phyloP scores from a whole-genome alignment of 208 protist genomes.

The Wallacemonas sp. region DNA sequence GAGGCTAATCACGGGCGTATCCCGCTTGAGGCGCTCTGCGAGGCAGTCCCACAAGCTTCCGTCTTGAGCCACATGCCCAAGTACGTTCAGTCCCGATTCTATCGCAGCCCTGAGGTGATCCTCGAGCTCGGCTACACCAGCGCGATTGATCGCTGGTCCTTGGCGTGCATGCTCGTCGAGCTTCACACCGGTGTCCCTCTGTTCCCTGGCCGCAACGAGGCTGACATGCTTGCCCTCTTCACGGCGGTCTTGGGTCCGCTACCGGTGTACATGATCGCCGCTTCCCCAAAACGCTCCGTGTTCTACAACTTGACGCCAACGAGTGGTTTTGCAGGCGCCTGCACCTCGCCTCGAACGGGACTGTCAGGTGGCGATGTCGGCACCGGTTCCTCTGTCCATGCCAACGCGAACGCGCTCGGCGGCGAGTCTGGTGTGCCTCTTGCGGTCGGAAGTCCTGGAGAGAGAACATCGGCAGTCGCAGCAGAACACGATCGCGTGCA shows the following conservation, averaged over 20 bases:
- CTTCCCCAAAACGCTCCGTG: slow-evolving; percentile 57
- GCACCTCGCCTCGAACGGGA: not conserved
- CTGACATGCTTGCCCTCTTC: slow-evolving; percentile 95
- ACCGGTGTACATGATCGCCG: slow-evolving; percentile 75
- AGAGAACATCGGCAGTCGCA: not conserved
- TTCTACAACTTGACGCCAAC: slow-evolving; percentile 31
- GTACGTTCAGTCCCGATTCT: slow-evolving; percentile 98
- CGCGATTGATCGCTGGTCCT: slow-evolving; percentile 98
- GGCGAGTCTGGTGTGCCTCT: no score
- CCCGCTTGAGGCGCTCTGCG: not conserved
- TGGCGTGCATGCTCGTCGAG: slow-evolving; percentile 99
- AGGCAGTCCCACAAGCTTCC: slow-evolving; percentile 12
- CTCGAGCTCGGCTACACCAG: slow-evolving; percentile 94
- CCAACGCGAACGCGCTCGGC: no score
- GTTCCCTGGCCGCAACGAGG: slow-evolving; percentile 95
- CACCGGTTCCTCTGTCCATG: not conserved
- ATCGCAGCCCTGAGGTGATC: slow-evolving; percentile 97
- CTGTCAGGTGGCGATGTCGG: not conserved
- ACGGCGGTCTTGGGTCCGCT: slow-evolving; percentile 73
- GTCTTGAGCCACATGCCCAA: slow-evolving; percentile 33
- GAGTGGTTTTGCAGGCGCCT: not conserved
- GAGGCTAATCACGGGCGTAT: slow-evolving; percentile 3
- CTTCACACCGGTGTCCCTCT: slow-evolving; percentile 97
- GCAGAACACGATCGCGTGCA: not conserved
- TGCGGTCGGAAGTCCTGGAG: no score